Evolutionary conservation across 2,329 filamentous ascomycete species (phyloP).

Genomic region (Alternaria alternata): DNA sequence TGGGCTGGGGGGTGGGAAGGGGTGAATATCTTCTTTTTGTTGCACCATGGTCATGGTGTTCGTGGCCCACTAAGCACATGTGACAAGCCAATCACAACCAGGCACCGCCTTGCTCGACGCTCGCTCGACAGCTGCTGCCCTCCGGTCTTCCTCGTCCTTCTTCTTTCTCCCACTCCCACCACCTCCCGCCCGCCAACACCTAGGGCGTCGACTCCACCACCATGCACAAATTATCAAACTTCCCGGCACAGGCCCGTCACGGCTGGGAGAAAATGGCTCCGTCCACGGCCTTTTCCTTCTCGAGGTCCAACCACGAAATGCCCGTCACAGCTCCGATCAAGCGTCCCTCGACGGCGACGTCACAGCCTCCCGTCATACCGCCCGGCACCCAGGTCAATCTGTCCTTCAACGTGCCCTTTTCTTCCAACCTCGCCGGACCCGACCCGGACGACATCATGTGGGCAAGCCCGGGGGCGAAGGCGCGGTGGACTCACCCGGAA

Average conservation of each 20-base stretch:
- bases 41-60: slow-evolving; percentile 7
- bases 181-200: slow-evolving; percentile 36
- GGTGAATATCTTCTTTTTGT: slow-evolving; percentile 11
- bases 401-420: slow-evolving; percentile 97
- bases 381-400: slow-evolving; percentile 84
- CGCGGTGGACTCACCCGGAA: slow-evolving; percentile 92
- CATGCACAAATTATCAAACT: slow-evolving; percentile 75
- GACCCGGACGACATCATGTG: slow-evolving; percentile 95
- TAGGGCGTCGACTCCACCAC: slow-evolving; percentile 40
- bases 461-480: slow-evolving; percentile 84
- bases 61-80: slow-evolving; percentile 3
- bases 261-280: slow-evolving; percentile 74
- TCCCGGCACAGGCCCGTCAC: slow-evolving; percentile 71
- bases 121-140: slow-evolving; percentile 23
- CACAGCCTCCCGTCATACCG: slow-evolving; percentile 69
- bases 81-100: slow-evolving; percentile 13
- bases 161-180: slow-evolving; percentile 29
- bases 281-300: slow-evolving; percentile 68
- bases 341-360: slow-evolving; percentile 60
- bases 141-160: slow-evolving; percentile 27
- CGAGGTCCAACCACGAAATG: slow-evolving; percentile 66
- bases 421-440: slow-evolving; percentile 88
- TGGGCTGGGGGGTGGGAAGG: not conserved
- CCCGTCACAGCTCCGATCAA: slow-evolving; percentile 61
- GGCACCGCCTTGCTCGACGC: slow-evolving; percentile 16